Evolutionary conservation across 768 basidiomycete species (phyloP).

Genomic region (Amanita polypyramis): DNA sequence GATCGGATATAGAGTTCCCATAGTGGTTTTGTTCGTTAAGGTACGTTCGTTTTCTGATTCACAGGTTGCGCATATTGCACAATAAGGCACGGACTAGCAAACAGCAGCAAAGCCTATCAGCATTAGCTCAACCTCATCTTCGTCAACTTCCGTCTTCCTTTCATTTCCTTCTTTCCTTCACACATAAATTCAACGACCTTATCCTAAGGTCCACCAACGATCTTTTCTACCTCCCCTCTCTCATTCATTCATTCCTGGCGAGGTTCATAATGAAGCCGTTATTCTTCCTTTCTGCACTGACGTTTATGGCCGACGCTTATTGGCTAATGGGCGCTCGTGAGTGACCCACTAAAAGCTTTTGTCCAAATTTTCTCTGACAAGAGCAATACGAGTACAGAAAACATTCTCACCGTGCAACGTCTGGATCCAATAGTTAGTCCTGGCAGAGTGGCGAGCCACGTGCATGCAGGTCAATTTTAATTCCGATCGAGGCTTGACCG

Average conservation of each 20-base stretch:
- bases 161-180: not conserved
- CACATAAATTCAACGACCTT: not conserved
- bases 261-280: constrained; percentile 18
- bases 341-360: constrained; percentile 7
- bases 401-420: constrained; percentile 30
- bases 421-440: constrained; percentile 34
- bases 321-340: constrained; percentile 35
- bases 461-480: constrained; percentile 28
- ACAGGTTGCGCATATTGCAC: not conserved
- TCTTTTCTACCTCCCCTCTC: constrained; percentile 1
- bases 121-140: not conserved
- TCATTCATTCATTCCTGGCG: not conserved
- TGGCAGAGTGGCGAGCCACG: constrained; percentile 32
- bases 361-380: not conserved
- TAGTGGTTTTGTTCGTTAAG: not conserved
- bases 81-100: not conserved
- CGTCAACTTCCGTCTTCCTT: not conserved
- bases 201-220: not conserved
- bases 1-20: not conserved
- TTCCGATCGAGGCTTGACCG: constrained; percentile 4
- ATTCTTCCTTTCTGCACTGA: constrained; percentile 20
- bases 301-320: constrained; percentile 28
- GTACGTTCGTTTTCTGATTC: not conserved
- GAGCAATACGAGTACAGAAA: constrained; percentile 14
- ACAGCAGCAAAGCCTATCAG: constrained; percentile 3